Base-by-base conservation (phyloP, 805 yeast genomes). In the Cyberlindnera xishuangbannaensis region DNA sequence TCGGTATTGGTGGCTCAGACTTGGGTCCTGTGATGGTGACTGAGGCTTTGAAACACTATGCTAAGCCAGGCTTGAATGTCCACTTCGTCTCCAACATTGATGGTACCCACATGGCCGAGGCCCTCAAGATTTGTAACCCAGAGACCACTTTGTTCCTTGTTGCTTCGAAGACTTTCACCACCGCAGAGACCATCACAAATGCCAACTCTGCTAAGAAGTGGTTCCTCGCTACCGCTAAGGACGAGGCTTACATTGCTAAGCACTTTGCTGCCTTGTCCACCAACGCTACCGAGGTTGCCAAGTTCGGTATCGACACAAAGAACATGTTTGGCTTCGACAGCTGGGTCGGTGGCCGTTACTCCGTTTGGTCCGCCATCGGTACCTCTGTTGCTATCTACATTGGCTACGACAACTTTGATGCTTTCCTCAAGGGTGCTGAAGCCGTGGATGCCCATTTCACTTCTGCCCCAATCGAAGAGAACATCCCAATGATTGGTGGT, bases 281-380 rank as follows among this genome's bases (percentile, higher is more conserved):
- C 44, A 92, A 92, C 62, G 94, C 85, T 41, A 65, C 64, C 33
- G 97, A 83, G 64, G 99, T 92, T 45, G 72, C 80, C 54, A 83
- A 85, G 67, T 92, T 92, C 55, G 99, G 99, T 57, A 92, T 92
- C 50, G 97, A 92, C 69, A 78, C 96, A 59, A 82, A 78, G 62
- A 92, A 92, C 73, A 92, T 92, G 99, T 92, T 92, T 65, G 97
- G 95, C 45, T 92, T 92, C 56, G 96, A 88, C 63, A 81, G 69
- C 67, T 92, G 98, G 98, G 99, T 92, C 46, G 99, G 99, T 58
- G 99, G 99, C 59, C 83, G 99, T 66, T 92, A 92, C 79, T 92
- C 98, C n/a, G 98, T 92, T 43, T 92, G 99, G 99, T 84, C 95
- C 27, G 94, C 98, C 44, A 92, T 92, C 62, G 99, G 99, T 43